Evolutionary conservation across 2,329 filamentous ascomycete genomes (phyloP), one percentile per base, ranked within the genome.

Genomic region (Monosporascus ibericus): DNA sequence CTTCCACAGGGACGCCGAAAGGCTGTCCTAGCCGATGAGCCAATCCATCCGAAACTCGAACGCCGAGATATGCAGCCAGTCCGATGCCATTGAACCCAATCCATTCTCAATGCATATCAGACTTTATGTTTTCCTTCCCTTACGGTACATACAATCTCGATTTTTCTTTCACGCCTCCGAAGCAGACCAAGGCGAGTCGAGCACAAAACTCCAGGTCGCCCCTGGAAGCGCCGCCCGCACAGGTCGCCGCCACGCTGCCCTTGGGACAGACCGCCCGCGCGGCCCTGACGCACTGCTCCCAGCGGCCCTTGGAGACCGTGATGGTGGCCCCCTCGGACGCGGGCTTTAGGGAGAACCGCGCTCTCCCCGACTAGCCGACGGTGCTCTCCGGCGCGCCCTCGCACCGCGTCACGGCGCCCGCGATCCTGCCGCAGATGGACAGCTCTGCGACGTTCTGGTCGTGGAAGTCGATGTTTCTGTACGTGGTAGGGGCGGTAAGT

Each of bases 281-380:
- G 17, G 79, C 79, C 40, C 75, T 71, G 49, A 81, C 72, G 61
- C 79, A 82, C 48, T 72, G 69, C 64, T 81, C 75, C 78, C 79
- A 80, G 24, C 72, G 67, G 20, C 70, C 71, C 67, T 80, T 81
- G 47, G 71, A 72, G 55, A 82, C 71, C 65, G 75, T 76, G 64
- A 82, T 80, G 17, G 72, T 76, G 22, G 73, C 71, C 9, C 75
- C 77, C 1, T 60, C 52, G 2, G 66, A 65, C 17, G 69, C 67
- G 1, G 75, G 69, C 25, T 65, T 70, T 17, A 82, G 69, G 3
- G 63, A 68, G 65, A 82, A 81, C 53, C 70, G 63, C 7, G 75
- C 77, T 9, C 71, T 77, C 9, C 77, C 76, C 6, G 70, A 73
- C 47, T 68, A 60, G 40, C 78, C 78, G 0, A 64, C 66, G 4